Conservation (phyloP, 108 stramenopile species). For the Aurantiochytrium sp. region DNA sequence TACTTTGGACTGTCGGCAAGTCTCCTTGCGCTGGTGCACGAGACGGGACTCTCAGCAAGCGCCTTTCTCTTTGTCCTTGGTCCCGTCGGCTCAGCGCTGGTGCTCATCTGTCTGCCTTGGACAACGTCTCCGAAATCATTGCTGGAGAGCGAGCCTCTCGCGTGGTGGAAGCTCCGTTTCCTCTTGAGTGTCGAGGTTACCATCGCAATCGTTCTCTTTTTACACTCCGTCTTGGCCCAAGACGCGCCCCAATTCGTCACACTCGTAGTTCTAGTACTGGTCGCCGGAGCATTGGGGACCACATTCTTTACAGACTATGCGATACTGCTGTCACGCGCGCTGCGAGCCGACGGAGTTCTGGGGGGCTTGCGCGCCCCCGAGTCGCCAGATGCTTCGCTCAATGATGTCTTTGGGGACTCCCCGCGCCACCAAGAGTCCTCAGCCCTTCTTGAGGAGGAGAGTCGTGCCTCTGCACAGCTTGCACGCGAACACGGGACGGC, state of each 20-base stretch:
- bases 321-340: too few relatives aligned
- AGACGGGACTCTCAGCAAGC: background rate
- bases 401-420: too few relatives aligned
- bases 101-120: background rate
- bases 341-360: too few relatives aligned
- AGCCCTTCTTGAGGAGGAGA: too few relatives aligned
- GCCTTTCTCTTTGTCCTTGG: background rate
- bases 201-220: background rate
- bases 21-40: background rate
- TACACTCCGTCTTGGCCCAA: background rate
- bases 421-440: too few relatives aligned
- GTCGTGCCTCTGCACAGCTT: too few relatives aligned
- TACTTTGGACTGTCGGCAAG: conserved; percentile 3
- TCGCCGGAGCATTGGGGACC: background rate
- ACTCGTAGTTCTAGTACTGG: background rate
- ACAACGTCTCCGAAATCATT: background rate
- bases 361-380: too few relatives aligned
- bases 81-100: background rate
- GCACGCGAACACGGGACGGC: too few relatives aligned
- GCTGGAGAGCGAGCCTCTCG: background rate
- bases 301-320: background rate
- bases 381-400: too few relatives aligned
- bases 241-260: background rate
- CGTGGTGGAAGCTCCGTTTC: background rate
- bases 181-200: background rate